Base-by-base conservation (phyloP, 306 rosid species). In the Quillaja saponaria region DNA sequence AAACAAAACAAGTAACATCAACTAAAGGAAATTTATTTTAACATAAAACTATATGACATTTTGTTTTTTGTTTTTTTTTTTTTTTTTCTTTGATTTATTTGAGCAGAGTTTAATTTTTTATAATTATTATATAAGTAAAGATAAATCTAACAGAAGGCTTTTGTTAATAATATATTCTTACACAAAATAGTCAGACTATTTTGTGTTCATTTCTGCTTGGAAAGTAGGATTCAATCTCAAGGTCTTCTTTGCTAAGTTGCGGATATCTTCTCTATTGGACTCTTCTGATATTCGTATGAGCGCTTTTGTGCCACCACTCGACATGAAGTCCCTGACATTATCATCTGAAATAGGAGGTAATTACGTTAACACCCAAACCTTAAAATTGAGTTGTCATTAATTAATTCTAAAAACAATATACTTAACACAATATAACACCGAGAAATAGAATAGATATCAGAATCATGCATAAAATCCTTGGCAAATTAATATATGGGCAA, bases 181-280 rank as follows among this genome's bases (percentile, higher is more conserved):
- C n/a, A n/a, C n/a, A n/a, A n/a, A n/a, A n/a, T n/a, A n/a, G n/a
- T n/a, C n/a, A n/a, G n/a, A 37, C 40, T 50, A 58, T 20, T 49
- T 63, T 15, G 17, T 46, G 46, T 71, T 67, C 21, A 77, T 67
- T 61, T 79, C 72, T 41, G 61, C 64, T 15, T 60, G 67, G 66
- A 85, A 76, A 21, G 62, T 50, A 0, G 82, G 61, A 42, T 69
- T 85, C 40, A 61, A 60, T 66, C 73, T 68, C 69, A 85, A 62
- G 7, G 58, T 78, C 72, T 73, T 78, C 72, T 78, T 78, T 41
- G 88, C 91, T 10, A 82, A 64, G 69, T 72, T 85, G 41, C 84
- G 85, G 34, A 85, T 77, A 63, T 85, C 91, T 34, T 85, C 91
- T 71, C 79, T 69, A 21, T 67, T 71, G 7, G 91, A 82, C 37